Percentiles rank a stretch among this genome's conserved stretches.
These are phyloP conservation scores for Aspergillus caelatus DNA, from an alignment of 2,329 filamentous ascomycete species.

Conservation along the genomic window DNA sequence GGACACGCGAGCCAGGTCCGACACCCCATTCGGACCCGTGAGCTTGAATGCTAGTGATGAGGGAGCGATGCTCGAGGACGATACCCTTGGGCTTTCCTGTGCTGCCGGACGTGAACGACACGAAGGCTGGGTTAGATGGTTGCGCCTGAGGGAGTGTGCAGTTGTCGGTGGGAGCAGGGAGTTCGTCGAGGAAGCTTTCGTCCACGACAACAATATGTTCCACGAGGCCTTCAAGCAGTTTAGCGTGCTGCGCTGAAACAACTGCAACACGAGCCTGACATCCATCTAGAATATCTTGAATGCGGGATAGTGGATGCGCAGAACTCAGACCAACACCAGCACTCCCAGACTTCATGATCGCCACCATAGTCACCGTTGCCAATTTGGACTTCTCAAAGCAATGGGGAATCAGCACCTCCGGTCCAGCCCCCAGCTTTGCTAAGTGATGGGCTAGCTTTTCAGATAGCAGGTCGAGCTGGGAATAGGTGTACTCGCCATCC, in stretches of 20 bases:
- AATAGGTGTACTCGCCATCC: constrained; percentile 7
- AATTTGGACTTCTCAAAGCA: constrained; percentile 12
- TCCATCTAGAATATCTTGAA: constrained; percentile 3
- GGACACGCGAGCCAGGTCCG: neutral
- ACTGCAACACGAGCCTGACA: neutral
- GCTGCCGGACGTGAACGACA: constrained; percentile 5
- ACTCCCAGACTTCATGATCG: constrained; percentile 6
- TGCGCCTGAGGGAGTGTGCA: neutral
- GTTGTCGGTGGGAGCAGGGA: neutral
- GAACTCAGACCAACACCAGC: constrained; percentile 12
- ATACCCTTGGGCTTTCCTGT: constrained; percentile 8
- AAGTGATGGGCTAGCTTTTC: neutral
- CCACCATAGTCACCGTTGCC: constrained; percentile 5
- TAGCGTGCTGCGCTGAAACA: neutral
- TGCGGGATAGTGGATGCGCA: constrained; percentile 9
- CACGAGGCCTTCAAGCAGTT: constrained; percentile 1
- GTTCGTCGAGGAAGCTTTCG: constrained; percentile 8
- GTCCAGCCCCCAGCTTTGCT: constrained; percentile 20
- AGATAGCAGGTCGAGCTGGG: neutral
- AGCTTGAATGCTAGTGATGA: neutral
- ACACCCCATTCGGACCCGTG: neutral
- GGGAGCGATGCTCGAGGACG: neutral
- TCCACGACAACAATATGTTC: neutral
- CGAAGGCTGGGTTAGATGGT: neutral
- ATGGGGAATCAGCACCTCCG: constrained; percentile 13